Evolutionary conservation across 352 stramenopile genomes (phyloP).

Genomic region (Phytophthora palmivora): DNA sequence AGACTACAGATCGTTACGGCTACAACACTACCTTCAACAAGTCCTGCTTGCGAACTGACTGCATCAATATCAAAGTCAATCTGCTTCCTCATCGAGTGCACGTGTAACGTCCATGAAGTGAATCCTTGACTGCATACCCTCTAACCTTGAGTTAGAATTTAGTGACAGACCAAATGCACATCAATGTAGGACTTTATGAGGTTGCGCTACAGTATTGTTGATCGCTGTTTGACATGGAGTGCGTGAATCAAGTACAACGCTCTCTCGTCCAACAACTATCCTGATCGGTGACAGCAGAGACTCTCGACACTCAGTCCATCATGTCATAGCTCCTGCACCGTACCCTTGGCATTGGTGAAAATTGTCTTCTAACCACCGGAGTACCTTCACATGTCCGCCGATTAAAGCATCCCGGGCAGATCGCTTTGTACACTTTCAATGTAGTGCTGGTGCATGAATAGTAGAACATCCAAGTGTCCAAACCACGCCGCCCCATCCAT

Average conservation of each 20-base stretch:
- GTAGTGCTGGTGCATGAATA: constrained; percentile 41
- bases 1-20: constrained; percentile 1
- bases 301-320: not conserved
- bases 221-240: constrained; percentile 17
- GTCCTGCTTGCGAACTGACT: constrained; percentile 1
- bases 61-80: constrained; percentile 19
- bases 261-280: not conserved
- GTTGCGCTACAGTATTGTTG: too few species aligned
- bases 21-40: constrained; percentile 8
- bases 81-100: constrained; percentile 15
- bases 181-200: constrained; percentile 5
- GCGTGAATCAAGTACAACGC: constrained; percentile 8
- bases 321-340: not conserved
- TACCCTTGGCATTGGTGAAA: constrained; percentile 31
- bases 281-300: not conserved
- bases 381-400: constrained; percentile 43
- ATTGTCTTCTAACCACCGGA: constrained; percentile 47
- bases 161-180: not conserved
- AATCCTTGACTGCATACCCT: not conserved
- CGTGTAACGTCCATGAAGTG: constrained; percentile 1
- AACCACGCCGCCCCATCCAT: constrained; percentile 48
- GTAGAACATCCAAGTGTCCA: constrained; percentile 38
- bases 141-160: not conserved
- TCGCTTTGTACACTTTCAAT: constrained; percentile 35
- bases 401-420: constrained; percentile 45